phyloP scores from a whole-genome alignment of 257 asterid species.

The Anisodus acutangulus region DNA sequence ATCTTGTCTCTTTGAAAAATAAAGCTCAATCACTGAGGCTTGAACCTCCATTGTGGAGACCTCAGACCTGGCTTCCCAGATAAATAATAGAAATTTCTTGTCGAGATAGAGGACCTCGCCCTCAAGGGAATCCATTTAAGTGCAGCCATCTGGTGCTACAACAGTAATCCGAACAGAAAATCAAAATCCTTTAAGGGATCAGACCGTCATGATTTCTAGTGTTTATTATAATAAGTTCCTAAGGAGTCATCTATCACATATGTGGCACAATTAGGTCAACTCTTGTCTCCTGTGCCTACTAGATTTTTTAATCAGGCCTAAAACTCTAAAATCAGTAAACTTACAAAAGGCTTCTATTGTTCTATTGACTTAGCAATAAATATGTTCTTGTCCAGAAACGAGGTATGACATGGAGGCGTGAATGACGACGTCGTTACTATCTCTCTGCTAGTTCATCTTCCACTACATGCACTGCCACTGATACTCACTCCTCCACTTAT shows the following conservation, averaged over 20 bases:
- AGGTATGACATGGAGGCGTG: background rate
- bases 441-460: slow-evolving; percentile 14
- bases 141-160: slow-evolving; percentile 15
- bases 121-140: slow-evolving; percentile 5
- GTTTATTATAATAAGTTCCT: background rate
- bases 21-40: slow-evolving; percentile 10
- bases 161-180: background rate
- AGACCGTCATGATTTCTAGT: background rate
- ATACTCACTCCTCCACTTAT: background rate
- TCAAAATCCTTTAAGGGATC: background rate
- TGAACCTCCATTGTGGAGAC: background rate
- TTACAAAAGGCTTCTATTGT: background rate
- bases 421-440: background rate
- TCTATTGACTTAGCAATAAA: slow-evolving; percentile 8
- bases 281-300: background rate
- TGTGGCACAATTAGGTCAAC: background rate
- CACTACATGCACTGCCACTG: background rate
- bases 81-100: background rate
- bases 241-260: background rate
- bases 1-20: background rate
- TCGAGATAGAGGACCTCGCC: background rate
- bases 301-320: background rate
- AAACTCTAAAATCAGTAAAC: background rate
- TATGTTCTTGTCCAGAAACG: background rate
- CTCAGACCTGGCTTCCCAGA: slow-evolving; percentile 6